Evolutionary conservation across 495 filamentous ascomycete genomes (phyloP), one percentile per base, ranked within the genome.

Genomic region (Xylaria palmicola): DNA sequence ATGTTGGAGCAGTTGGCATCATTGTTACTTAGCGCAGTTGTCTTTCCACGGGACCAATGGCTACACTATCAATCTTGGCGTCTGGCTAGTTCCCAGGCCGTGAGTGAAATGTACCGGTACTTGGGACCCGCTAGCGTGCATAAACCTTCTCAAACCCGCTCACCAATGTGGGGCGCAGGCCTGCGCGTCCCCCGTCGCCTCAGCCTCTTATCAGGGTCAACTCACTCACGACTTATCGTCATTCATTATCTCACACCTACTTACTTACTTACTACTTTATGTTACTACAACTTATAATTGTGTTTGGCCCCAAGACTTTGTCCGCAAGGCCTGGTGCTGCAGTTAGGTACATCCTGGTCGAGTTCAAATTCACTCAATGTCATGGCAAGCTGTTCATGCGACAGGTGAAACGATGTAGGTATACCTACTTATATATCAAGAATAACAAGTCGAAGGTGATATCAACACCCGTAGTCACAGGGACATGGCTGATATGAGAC

Each of bases 91-190:
- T 34, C 48, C 17, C 9, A 34, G 48, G 22, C n/a, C n/a, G n/a
- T 40, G 12, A 6, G 20, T 40, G 51, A 40, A 34, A 54, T 56
- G 53, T 56, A 56, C 53, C 39, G 26, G 53, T 56, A 56, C 53
- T 26, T 44, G 20, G 24, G 37, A 5, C 7, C 36, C 22, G 26
- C 34, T 60, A 62, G 47, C 36, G 32, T 51, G 60, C 60, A 56
- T 43, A 62, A 62, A 62, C 60, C 54, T 57, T 56, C 60, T 56
- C 60, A 62, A 57, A 62, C 53, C 60, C 24, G 43, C 57, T 52
- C 57, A 52, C 20, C 19, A 13, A n/a, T 10, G 26, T 27, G 56
- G 56, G 56, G 32, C n/a, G 9, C 9, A 27, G 26, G 37, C 13
- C 20, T 49, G 20, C 6, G 17, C 40, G 41, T 36, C 51, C 51